Evolutionary conservation across 768 basidiomycete genomes (phyloP).

Genomic region (Lactarius hatsudake): DNA sequence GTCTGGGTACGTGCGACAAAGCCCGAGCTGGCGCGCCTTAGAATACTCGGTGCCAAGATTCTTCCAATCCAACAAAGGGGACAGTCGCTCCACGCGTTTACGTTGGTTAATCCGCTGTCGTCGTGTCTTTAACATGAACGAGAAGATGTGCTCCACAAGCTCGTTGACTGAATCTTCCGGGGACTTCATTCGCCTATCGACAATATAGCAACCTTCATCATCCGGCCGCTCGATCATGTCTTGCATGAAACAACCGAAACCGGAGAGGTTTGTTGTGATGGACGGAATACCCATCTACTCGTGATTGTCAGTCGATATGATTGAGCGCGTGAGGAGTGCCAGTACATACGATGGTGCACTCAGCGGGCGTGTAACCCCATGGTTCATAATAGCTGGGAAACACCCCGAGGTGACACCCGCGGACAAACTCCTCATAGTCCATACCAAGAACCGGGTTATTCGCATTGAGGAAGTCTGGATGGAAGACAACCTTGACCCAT

Average conservation of each 20-base stretch:
- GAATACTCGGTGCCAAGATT: constrained; percentile 95
- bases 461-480: constrained; percentile 96
- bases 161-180: constrained; percentile 90
- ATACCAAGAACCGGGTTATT: constrained; percentile 97
- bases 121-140: constrained; percentile 79
- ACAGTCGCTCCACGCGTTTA: constrained; percentile 93
- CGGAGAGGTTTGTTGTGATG: constrained; percentile 95
- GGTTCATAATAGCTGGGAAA: constrained; percentile 98
- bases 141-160: constrained; percentile 71
- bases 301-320: constrained; percentile 17
- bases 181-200: constrained; percentile 85
- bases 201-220: constrained; percentile 95
- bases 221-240: constrained; percentile 93
- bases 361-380: constrained; percentile 96
- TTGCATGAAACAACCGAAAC: constrained; percentile 98
- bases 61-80: constrained; percentile 97
- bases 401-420: constrained; percentile 96
- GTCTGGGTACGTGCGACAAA: constrained; percentile 93
- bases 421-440: constrained; percentile 98
- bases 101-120: constrained; percentile 98
- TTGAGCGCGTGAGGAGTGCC: neutral
- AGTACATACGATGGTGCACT: constrained; percentile 88
- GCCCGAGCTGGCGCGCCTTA: constrained; percentile 88
- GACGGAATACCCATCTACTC: constrained; percentile 94
- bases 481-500: constrained; percentile 98